Evolutionary conservation across 2,329 filamentous ascomycete genomes (phyloP).

Genomic region (Emergomyces orientalis): DNA sequence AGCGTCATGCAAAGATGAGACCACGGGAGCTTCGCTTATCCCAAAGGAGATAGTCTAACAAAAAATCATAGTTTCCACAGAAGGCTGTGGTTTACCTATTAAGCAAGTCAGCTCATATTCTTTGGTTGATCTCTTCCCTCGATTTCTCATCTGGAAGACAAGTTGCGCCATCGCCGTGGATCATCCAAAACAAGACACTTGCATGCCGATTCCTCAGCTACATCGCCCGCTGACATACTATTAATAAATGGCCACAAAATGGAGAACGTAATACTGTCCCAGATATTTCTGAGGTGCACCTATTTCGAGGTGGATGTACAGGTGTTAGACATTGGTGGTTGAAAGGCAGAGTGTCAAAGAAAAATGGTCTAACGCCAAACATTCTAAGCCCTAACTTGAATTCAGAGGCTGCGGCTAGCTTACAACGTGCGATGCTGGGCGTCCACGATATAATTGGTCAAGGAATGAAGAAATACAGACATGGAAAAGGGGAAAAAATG

Average conservation of each 20-base stretch:
- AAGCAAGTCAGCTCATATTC: not conserved
- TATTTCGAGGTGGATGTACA: too few species aligned
- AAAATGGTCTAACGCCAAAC: too few species aligned
- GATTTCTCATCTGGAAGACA: not conserved
- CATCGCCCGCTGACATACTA: not conserved
- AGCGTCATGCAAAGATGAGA: not conserved
- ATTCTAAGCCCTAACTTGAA: too few species aligned
- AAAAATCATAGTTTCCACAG: not conserved
- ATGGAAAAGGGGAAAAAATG: not conserved
- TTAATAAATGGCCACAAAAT: not conserved
- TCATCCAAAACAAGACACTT: not conserved
- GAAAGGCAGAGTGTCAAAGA: too few species aligned
- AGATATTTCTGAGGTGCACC: not conserved
- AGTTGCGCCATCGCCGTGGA: not conserved
- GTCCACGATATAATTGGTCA: too few species aligned
- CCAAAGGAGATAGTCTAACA: not conserved
- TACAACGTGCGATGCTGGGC: too few species aligned
- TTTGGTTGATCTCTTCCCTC: not conserved
- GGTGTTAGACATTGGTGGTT: too few species aligned
- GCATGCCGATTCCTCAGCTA: not conserved
- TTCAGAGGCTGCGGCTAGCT: too few species aligned
- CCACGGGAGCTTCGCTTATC: not conserved
- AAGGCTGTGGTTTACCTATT: not conserved
- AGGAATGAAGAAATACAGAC: not conserved
- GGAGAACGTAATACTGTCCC: not conserved